A percentile compares a stretch with the other conserved stretches of the same genome.
phyloP scores from a whole-genome alignment of 257 asterid genomes.

The Solanum virginianum region DNA sequence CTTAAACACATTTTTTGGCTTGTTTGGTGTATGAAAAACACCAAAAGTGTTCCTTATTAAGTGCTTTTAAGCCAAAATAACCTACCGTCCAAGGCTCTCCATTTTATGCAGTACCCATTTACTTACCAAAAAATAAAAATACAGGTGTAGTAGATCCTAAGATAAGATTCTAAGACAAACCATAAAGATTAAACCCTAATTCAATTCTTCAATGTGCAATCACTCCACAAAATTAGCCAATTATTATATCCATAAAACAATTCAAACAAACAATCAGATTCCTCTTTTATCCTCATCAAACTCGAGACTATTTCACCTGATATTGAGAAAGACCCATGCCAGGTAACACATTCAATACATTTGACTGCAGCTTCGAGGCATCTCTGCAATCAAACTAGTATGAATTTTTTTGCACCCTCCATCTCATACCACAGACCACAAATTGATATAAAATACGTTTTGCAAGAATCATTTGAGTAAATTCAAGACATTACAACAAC shows the following conservation, averaged over 20 bases:
- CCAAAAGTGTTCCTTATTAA: neutral
- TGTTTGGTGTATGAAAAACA: neutral
- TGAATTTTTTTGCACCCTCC: neutral
- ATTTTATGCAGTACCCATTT: neutral
- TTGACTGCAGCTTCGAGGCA: neutral
- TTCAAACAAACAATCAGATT: neutral
- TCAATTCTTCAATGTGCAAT: neutral
- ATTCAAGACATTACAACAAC: neutral
- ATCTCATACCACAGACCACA: neutral
- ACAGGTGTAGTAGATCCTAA: neutral
- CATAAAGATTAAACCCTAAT: neutral
- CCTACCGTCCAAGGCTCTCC: neutral
- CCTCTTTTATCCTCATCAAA: neutral
- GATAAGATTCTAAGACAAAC: neutral
- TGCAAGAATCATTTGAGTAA: neutral
- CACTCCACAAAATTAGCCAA: neutral
- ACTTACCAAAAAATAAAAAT: neutral
- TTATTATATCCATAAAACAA: neutral
- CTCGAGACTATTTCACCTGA: neutral
- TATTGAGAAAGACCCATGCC: neutral
- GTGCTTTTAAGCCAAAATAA: neutral
- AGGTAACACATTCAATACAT: neutral
- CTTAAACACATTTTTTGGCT: neutral
- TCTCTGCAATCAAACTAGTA: neutral
- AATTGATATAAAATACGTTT: neutral